Evolutionary conservation across 164 flowering plant species (phyloP), one percentile per base, ranked within the genome.

Genomic region (Stephania japonica): DNA sequence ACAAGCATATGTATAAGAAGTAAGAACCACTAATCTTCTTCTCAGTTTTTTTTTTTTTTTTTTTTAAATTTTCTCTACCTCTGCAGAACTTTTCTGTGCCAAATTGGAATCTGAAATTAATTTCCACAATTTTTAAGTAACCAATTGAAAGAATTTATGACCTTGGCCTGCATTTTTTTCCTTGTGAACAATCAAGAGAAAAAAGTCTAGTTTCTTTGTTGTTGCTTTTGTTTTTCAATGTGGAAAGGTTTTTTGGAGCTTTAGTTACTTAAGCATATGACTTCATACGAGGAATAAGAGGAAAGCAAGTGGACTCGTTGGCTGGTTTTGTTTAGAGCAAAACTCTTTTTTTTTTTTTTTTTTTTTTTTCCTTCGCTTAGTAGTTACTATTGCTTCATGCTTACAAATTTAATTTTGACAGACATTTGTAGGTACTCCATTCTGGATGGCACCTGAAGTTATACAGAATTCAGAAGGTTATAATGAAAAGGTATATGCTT

Each of bases 361-460:
- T 27, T 27, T 27, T 27, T 27, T 1, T 27, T 27, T 32, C 38
- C 38, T 32, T 32, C 4, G 38, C 47, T 73, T 11, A 27, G 7
- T 42, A 32, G 38, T 32, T 32, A 32, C 42, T 21, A 10, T 14
- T 65, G 4, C 19, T 4, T 27, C 8, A 69, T 38, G 53, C 86
- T 84, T 65, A 83, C 78, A 63, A 62, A 53, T 73, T 80, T 76
- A 70, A 43, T 67, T 71, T 61, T 81, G 72, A 69, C 91, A 95
- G 99, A 95, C 99, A 67, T 95, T 95, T 88, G 99, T 95, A 75
- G 99, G 99, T 80, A 95, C 99, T 64, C 99, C 99, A 75, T 95
- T 95, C 79, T 95, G 99, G 99, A 95, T 95, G 99, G 99, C 99
- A 75, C 99, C 99, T 63, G 99, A 95, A 78, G 99, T 95, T 49